These are phyloP conservation scores for Pelargonium myrrhifolium DNA, from an alignment of 441 rosid genomes.

Conservation along the genomic window DNA sequence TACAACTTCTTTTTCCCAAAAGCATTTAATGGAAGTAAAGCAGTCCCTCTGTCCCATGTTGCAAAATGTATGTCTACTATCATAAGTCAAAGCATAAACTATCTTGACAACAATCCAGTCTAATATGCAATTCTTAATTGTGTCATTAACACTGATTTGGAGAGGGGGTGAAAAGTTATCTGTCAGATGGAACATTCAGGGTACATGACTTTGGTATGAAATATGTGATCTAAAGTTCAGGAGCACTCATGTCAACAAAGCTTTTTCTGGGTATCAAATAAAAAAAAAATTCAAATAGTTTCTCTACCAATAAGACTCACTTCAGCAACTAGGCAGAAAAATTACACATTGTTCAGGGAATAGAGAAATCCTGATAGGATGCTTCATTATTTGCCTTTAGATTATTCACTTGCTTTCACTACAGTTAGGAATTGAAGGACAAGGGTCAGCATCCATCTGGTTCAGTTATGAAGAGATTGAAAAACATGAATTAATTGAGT, in stretches of 20 bases:
- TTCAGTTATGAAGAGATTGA: background rate
- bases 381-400: background rate
- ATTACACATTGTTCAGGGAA: background rate
- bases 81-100: background rate
- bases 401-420: background rate
- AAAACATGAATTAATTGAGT: background rate
- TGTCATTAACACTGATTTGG: background rate
- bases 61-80: background rate
- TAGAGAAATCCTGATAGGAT: background rate
- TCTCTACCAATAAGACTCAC: background rate
- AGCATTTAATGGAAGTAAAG: background rate
- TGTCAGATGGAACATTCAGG: background rate
- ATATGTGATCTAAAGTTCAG: background rate
- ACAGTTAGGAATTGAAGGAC: background rate
- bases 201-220: background rate
- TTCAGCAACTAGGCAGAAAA: too few species aligned
- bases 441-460: background rate
- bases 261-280: background rate
- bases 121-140: background rate
- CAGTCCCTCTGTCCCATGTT: background rate
- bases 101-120: background rate
- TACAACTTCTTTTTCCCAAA: background rate
- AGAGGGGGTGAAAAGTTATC: background rate
- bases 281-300: background rate
- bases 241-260: conserved; percentile 1